phyloP scores from a whole-genome alignment of 164 flowering plant genomes.

The Dillenia suffruticosa region DNA sequence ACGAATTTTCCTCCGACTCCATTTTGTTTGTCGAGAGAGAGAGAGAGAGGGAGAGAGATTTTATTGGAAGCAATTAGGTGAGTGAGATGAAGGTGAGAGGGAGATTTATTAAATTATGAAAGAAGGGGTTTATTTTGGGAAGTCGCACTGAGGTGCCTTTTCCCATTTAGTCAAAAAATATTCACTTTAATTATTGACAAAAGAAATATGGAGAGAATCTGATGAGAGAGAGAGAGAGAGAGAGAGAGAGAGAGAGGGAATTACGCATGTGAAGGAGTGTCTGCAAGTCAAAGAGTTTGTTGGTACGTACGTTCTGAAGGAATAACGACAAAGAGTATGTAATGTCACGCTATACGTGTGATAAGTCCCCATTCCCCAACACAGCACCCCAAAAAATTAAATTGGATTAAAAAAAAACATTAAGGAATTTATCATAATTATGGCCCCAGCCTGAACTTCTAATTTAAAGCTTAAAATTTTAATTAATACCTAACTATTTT shows the following conservation, averaged over 20 bases:
- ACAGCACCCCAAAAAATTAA: no score
- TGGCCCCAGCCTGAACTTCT: no score
- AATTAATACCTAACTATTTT: no score
- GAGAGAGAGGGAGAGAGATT: background rate
- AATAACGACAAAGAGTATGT: slow-evolving; percentile 22
- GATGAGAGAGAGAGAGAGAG: background rate
- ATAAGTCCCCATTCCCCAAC: no score
- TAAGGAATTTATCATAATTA: no score
- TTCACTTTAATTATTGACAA: slow-evolving; percentile 3
- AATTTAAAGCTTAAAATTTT: no score
- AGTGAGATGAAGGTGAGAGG: background rate
- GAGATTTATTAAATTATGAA: background rate
- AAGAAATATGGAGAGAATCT: background rate
- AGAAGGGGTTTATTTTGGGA: background rate
- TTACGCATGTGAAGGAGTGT: slow-evolving; percentile 27
- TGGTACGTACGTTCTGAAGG: slow-evolving; percentile 14
- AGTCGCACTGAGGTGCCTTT: slow-evolving; percentile 1
- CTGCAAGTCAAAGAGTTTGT: slow-evolving; percentile 38
- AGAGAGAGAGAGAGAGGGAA: slow-evolving; percentile 2
- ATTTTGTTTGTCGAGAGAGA: background rate
- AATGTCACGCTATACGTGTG: slow-evolving; percentile 23
- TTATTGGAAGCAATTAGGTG: background rate
- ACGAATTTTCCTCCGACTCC: background rate
- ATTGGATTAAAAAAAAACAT: no score
- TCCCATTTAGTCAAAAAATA: background rate